phyloP scores from a whole-genome alignment of 305 asterid species.

The Solanum hybrid region DNA sequence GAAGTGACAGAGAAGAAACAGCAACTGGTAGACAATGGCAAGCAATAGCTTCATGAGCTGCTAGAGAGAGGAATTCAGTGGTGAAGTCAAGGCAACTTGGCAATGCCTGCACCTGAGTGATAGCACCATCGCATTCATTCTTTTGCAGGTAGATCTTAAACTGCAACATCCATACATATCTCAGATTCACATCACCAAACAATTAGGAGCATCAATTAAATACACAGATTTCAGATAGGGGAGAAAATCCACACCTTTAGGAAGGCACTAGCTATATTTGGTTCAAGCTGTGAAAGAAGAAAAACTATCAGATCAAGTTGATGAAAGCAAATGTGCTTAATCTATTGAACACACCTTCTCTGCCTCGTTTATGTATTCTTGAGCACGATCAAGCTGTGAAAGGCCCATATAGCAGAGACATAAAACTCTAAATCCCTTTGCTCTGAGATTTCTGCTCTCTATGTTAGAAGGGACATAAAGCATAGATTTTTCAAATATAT shows the following conservation, averaged over 20 bases:
- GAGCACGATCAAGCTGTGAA: constrained; percentile 83
- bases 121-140: constrained; percentile 51
- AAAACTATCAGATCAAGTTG: constrained; percentile 12
- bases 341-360: constrained; percentile 51
- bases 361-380: constrained; percentile 92
- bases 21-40: constrained; percentile 68
- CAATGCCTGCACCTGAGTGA: constrained; percentile 83
- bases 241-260: constrained; percentile 56
- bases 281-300: constrained; percentile 77
- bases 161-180: constrained; percentile 39
- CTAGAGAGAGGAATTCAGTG: constrained; percentile 75
- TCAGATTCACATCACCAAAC: constrained; percentile 8
- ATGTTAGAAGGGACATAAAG: constrained; percentile 69
- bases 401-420: constrained; percentile 86
- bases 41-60: constrained; percentile 91
- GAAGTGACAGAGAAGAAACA: constrained; percentile 61
- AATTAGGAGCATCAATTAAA: not conserved
- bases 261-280: constrained; percentile 74
- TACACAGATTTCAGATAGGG: constrained; percentile 3
- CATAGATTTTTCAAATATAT: constrained; percentile 80
- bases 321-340: constrained; percentile 10
- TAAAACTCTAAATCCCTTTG: constrained; percentile 84
- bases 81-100: constrained; percentile 88
- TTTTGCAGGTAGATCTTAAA: constrained; percentile 78
- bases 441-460: constrained; percentile 67